Base-by-base conservation (phyloP, 139 green algal species). In the Microglena sp. region DNA sequence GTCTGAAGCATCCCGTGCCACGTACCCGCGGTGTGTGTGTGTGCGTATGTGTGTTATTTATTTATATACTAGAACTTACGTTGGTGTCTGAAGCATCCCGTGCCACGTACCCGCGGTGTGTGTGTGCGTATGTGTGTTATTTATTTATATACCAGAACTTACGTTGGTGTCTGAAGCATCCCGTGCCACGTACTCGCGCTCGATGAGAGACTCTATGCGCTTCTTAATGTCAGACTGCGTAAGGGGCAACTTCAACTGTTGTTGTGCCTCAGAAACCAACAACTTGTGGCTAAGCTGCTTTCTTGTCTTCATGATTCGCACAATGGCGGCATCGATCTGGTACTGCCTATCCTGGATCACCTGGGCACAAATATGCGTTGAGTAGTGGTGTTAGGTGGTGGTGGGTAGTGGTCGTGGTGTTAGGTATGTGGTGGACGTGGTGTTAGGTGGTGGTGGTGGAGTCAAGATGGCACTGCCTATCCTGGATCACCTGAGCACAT, bases 251-350 rank as follows among this genome's bases (percentile, higher is more conserved):
- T 92, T 91, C 50, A 99, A 80, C 86, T 98, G 92, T 24, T 79
- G 66, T 68, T 94, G 75, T 26, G 96, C 84, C 77, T 99, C 93
- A 15, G 71, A 71, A 32, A 98, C 84, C 36, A 99, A 82, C 73
- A 97, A 81, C 76, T 90, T 92, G 83, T 99, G 94, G 32, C 62
- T 77, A 22, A 99, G 82, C 44, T 81, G 83, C 72, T 96, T 96
- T 53, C 94, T 80, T 45, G 87, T 95, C 84, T 99, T 99, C 94
- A 99, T 98, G 62, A 97, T 90, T n/a, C 93, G 85, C 60, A 98
- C 92, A 6, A 96, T 84, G 11, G 90, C 92, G 0, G 94, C 94
- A 71, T 99, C 94, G 55, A 98, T 95, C 80, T 96, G 87, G 69
- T 95, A 90, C 74, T 94, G 86, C 24, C 90, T 75, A 74, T 96